phyloP scores from a whole-genome alignment of 2,329 filamentous ascomycete species.

The Esteya vermicola region DNA sequence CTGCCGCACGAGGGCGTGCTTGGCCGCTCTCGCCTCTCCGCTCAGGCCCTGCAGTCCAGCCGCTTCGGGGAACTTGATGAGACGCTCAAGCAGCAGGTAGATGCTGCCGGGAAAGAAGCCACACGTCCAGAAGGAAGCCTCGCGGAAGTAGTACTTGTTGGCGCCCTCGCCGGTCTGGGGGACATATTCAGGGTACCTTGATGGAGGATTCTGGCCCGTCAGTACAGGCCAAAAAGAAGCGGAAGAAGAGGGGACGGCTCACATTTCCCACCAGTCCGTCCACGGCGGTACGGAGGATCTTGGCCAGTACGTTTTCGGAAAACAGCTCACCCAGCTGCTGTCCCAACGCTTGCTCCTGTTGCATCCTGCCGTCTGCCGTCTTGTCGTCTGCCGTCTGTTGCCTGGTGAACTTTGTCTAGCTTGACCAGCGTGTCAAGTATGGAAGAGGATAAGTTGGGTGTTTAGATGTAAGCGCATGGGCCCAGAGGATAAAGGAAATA shows the following conservation, averaged over 20 bases:
- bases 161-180: slow-evolving; percentile 9
- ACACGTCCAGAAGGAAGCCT: slow-evolving; percentile 20
- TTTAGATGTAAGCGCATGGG: too few relatives aligned
- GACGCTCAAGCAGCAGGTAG: slow-evolving; percentile 19
- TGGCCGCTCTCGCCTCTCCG: slow-evolving; percentile 2
- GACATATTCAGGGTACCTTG: slow-evolving; percentile 13
- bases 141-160: slow-evolving; percentile 10
- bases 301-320: slow-evolving; percentile 11
- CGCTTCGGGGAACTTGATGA: slow-evolving; percentile 15
- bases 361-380: too few relatives aligned
- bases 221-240: neutral
- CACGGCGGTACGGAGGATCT: slow-evolving; percentile 11
- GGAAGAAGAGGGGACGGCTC: neutral
- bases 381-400: too few relatives aligned
- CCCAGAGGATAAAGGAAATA: too few relatives aligned
- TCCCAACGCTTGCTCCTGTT: neutral
- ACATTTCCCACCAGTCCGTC: slow-evolving; percentile 8
- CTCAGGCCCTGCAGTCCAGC: slow-evolving; percentile 8
- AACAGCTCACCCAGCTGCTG: slow-evolving; percentile 9
- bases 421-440: too few relatives aligned
- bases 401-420: too few relatives aligned
- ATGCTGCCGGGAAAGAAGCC: slow-evolving; percentile 24
- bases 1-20: too few relatives aligned
- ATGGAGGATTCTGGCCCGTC: slow-evolving; percentile 9
- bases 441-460: too few relatives aligned